Conservation (phyloP, 1,284 basidiomycete genomes). For the Bjerkandera adusta region DNA sequence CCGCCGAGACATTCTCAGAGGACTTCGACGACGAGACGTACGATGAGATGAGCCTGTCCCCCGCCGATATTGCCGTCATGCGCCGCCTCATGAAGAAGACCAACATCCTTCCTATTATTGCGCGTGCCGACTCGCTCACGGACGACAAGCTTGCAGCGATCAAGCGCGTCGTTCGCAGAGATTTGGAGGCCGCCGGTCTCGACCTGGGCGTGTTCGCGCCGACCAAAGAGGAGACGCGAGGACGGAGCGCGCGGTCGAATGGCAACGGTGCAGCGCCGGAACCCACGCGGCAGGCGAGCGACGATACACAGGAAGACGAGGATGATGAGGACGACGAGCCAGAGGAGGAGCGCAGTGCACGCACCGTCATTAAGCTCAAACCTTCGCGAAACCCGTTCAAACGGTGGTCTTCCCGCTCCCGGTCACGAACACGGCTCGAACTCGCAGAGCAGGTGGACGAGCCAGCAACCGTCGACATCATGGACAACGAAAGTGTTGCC, state of each 20-base stretch:
- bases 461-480: constrained; percentile 46
- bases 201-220: constrained; percentile 74
- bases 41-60: constrained; percentile 56
- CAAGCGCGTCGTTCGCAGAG: constrained; percentile 64
- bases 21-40: constrained; percentile 49
- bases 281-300: constrained; percentile 10
- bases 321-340: constrained; percentile 40
- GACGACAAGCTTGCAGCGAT: constrained; percentile 64
- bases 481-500: constrained; percentile 64
- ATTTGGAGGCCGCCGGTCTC: constrained; percentile 59
- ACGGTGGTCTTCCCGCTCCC: constrained; percentile 38
- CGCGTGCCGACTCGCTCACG: constrained; percentile 74
- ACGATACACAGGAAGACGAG: constrained; percentile 24
- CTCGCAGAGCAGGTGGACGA: constrained; percentile 54
- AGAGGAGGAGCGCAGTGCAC: constrained; percentile 50
- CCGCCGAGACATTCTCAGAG: constrained; percentile 28
- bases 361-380: constrained; percentile 72
- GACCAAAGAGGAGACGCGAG: constrained; percentile 21
- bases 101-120: constrained; percentile 78
- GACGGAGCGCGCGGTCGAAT: constrained; percentile 10
- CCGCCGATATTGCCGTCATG: constrained; percentile 75
- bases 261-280: constrained; percentile 3
- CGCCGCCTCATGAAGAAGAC: constrained; percentile 64
- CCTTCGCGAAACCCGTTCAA: constrained; percentile 40
- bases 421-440: constrained; percentile 69